Percentiles rank a stretch among this genome's conserved stretches.
phyloP scores from a whole-genome alignment of 2,329 filamentous ascomycete species.

The Decorospora gaudefroyi region DNA sequence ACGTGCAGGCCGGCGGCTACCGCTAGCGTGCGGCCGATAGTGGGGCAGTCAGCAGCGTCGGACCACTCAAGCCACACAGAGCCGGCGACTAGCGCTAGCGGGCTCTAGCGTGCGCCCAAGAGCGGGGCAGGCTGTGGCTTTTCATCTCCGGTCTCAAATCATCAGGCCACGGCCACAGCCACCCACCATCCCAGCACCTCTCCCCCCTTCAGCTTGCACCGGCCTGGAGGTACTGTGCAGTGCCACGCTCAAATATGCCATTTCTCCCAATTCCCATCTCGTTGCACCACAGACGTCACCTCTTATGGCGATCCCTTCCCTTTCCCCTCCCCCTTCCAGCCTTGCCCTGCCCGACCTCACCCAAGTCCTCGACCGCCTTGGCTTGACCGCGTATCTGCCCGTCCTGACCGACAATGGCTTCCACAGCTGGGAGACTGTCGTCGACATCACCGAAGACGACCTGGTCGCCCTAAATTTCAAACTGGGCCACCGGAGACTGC shows the following conservation, averaged over 20 bases:
- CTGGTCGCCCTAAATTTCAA: conserved; percentile 47
- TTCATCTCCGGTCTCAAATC: conserved; percentile 20
- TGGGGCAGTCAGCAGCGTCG: not conserved
- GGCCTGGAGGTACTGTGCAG: conserved; percentile 8
- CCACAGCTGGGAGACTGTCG: conserved; percentile 45
- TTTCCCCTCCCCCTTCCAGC: conserved; percentile 28
- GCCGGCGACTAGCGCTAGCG: conserved; percentile 1
- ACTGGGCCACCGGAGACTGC: conserved; percentile 45
- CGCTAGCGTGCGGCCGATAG: conserved; percentile 8
- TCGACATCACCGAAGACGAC: conserved; percentile 50
- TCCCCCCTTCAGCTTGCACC: conserved; percentile 11
- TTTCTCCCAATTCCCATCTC: conserved; percentile 20
- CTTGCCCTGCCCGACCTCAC: conserved; percentile 28
- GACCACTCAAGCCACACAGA: not conserved
- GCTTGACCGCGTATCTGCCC: conserved; percentile 36
- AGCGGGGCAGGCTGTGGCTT: conserved; percentile 12
- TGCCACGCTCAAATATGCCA: conserved; percentile 15
- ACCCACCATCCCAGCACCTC: conserved; percentile 13
- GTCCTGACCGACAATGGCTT: conserved; percentile 45
- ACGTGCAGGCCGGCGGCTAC: conserved; percentile 8
- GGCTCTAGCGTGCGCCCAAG: conserved; percentile 5
- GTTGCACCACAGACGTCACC: conserved; percentile 22
- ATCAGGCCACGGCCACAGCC: conserved; percentile 19
- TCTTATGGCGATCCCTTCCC: conserved; percentile 36
- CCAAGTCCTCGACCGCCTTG: conserved; percentile 40